Percentiles rank a stretch among this genome's conserved stretches.
Conservation (phyloP, 2,329 filamentous ascomycete genomes). For the Chaetothyriales sp. region DNA sequence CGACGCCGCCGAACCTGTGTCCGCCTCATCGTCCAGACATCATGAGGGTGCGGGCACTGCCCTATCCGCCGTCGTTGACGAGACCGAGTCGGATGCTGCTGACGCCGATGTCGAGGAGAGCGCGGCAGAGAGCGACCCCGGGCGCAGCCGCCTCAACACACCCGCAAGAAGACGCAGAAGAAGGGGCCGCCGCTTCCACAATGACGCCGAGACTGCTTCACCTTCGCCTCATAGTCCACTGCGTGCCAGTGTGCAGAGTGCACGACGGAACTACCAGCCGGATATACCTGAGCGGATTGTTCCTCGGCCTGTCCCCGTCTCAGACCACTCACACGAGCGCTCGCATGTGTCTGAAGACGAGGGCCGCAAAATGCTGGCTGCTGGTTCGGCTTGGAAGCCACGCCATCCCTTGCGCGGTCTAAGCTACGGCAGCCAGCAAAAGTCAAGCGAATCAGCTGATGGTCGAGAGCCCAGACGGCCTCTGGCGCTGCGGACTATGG, state of each 20-base stretch:
- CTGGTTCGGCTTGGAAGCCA: conserved; percentile 41
- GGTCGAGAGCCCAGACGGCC: conserved; percentile 46
- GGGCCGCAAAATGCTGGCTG: conserved; percentile 45
- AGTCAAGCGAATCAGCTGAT: conserved; percentile 37
- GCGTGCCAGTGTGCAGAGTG: conserved; percentile 18
- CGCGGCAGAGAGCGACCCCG: conserved; percentile 53
- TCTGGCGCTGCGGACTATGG: conserved; percentile 46
- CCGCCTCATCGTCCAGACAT: conserved; percentile 33
- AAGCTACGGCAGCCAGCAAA: conserved; percentile 37
- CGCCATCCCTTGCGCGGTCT: conserved; percentile 43
- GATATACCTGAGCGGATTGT: conserved; percentile 37
- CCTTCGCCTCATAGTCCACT: conserved; percentile 43
- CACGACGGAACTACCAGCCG: conserved; percentile 34
- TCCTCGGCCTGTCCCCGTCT: conserved; percentile 48
- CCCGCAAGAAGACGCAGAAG: conserved; percentile 45
- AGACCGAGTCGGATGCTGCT: conserved; percentile 48
- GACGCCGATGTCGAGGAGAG: conserved; percentile 77
- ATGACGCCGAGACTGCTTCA: conserved; percentile 47
- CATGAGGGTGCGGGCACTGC: conserved; percentile 28
- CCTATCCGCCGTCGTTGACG: conserved; percentile 40
- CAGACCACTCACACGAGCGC: conserved; percentile 42
- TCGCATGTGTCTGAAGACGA: conserved; percentile 63
- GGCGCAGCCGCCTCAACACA: conserved; percentile 24
- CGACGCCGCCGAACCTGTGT: conserved; percentile 18
- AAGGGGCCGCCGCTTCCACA: conserved; percentile 44